A percentile compares a stretch with the other conserved stretches of the same genome.
Conservation (phyloP, 1,139 yeast genomes). For the Yamadazyma membranifaciens region DNA sequence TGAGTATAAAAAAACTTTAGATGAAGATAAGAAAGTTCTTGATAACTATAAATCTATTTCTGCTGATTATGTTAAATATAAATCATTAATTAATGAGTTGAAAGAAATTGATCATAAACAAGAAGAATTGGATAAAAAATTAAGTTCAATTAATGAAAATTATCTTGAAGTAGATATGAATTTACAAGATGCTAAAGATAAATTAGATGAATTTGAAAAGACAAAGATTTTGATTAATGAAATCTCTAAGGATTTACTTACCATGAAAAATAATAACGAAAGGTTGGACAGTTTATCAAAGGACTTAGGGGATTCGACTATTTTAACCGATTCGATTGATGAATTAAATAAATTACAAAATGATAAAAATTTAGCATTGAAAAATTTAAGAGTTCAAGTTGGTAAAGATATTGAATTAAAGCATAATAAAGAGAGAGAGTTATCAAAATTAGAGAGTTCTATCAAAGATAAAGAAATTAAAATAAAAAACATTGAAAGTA, state of each 20-base stretch:
- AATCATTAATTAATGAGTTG: conserved; percentile 19
- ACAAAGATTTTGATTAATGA: conserved; percentile 11
- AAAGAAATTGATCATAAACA: conserved; percentile 7
- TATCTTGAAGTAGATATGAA: conserved; percentile 9
- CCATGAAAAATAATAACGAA: conserved; percentile 13
- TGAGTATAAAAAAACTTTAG: conserved; percentile 34
- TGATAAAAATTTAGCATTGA: conserved; percentile 41
- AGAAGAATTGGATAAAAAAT: conserved; percentile 7
- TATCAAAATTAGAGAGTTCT: conserved; percentile 48
- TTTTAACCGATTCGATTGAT: conserved; percentile 34
- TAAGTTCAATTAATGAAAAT: conserved; percentile 4
- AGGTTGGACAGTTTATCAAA: conserved; percentile 12
- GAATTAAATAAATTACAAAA: conserved; percentile 39
- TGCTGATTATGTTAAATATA: conserved; percentile 26
- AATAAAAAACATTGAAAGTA: conserved; percentile 55
- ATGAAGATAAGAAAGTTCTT: conserved; percentile 29
- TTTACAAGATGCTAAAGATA: conserved; percentile 11
- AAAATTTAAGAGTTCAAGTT: conserved; percentile 44
- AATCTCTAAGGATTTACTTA: conserved; percentile 16
- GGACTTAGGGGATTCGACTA: conserved; percentile 44
- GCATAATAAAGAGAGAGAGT: conserved; percentile 47
- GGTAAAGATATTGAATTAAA: conserved; percentile 46
- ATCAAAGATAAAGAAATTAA: conserved; percentile 57
- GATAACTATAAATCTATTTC: conserved; percentile 26
- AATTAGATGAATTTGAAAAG: conserved; percentile 13